Base-by-base conservation (phyloP, 23 red algal species). In the Chondrus crispus region DNA sequence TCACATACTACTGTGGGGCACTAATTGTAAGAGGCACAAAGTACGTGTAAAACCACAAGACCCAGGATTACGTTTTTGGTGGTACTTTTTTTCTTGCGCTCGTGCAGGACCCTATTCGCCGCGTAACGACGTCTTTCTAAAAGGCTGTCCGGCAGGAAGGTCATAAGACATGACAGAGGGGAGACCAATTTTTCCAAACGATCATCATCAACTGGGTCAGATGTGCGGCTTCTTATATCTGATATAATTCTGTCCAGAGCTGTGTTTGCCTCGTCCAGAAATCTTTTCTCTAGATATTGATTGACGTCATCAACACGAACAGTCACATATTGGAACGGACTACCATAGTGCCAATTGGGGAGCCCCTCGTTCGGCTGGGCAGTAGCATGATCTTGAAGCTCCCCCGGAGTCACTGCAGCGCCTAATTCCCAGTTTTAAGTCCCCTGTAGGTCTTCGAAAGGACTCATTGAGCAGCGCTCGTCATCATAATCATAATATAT, bases 261-360 rank as follows among this genome's bases (percentile, higher is more conserved):
- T 14, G 50, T 54, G 20, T 62, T 82, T 8, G 78, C 50, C 39
- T 82, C 78, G 3, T 3, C 5, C 11, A 82, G 2, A 82, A 82
- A 82, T 14, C 78, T 8, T 2, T 5, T 55, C 4, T 20, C 78
- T 12, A 82, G 78, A n/a, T 18, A 3, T 14, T 46, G 20, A 82
- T 82, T 82, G 30, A 82, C 54, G 20, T 39, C 49, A 82, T 62
- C 78, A 16, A 82, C 62, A 30, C 18, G 4, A 36, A 82, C 54
- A 9, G 50, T 54, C n/a, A 62, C 42, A 36, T 22, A 3, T 4
- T n/a, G 47, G 39, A 55, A 82, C 5, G 78, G 53, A 37, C 37
- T 6, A 4, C 2, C 43, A n/a, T 60, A 37, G n/a, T 22, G 5
- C 50, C 47, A 82, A 3, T 82, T 38, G 22, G 29, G n/a, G 19